phyloP scores from a whole-genome alignment of 2,329 filamentous ascomycete genomes.

The Sclerotinia minor region DNA sequence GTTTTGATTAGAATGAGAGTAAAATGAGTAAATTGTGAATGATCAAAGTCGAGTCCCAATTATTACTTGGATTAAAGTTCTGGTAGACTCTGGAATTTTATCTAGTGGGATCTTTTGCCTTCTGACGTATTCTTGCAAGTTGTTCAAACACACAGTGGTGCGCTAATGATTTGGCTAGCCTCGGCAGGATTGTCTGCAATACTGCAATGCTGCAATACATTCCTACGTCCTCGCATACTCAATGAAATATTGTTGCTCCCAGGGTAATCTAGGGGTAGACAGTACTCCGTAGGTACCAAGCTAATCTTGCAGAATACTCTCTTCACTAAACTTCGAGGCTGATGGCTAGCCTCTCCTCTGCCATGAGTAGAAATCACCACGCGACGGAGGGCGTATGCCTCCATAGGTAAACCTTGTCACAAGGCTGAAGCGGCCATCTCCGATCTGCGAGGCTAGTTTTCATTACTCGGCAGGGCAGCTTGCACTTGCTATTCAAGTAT shows the following conservation, averaged over 20 bases:
- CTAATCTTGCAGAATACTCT: too few relatives aligned
- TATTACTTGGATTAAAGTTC: neutral
- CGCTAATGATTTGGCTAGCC: constrained; percentile 22
- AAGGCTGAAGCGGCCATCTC: constrained; percentile 33
- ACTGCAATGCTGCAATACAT: neutral
- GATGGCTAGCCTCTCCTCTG: neutral
- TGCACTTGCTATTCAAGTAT: too few relatives aligned
- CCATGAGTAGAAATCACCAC: too few relatives aligned
- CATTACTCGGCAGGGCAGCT: neutral
- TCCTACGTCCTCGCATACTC: neutral
- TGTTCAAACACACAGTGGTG: constrained; percentile 36
- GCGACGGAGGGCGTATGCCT: neutral
- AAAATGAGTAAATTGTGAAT: too few relatives aligned
- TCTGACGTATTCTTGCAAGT: constrained; percentile 27
- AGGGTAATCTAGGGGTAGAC: too few relatives aligned
- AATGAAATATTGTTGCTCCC: neutral
- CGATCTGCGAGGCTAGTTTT: constrained; percentile 27
- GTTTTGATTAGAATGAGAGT: too few relatives aligned
- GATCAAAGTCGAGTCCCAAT: neutral
- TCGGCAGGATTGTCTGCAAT: neutral
- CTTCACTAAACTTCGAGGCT: neutral
- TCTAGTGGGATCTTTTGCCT: constrained; percentile 24
- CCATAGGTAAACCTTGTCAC: neutral
- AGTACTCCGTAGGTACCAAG: too few relatives aligned
- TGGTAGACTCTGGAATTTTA: constrained; percentile 10